Evolutionary conservation across 1,284 basidiomycete species (phyloP).

Genomic region (Irpex sp.): DNA sequence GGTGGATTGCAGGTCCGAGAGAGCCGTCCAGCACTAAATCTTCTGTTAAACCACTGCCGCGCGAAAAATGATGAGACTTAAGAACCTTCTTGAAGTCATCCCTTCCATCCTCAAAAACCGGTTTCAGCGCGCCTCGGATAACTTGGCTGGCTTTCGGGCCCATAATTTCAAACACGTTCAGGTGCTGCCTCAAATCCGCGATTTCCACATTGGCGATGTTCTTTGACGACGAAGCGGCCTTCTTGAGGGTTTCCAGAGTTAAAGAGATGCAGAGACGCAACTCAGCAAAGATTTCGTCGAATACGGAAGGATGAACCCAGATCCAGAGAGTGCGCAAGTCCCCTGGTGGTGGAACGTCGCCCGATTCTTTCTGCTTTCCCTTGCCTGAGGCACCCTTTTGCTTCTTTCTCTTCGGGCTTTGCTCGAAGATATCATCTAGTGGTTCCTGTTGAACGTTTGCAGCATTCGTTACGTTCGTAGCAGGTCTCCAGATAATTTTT

Average conservation of each 20-base stretch:
- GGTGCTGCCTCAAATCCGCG: constrained; percentile 58
- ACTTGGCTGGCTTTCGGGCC: constrained; percentile 80
- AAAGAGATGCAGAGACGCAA: constrained; percentile 47
- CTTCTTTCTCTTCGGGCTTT: no score
- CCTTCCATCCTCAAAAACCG: constrained; percentile 45
- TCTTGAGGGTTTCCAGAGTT: constrained; percentile 39
- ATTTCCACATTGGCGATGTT: constrained; percentile 50
- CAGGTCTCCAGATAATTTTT: constrained; percentile 67
- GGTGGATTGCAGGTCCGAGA: constrained; percentile 57
- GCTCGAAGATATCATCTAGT: constrained; percentile 4
- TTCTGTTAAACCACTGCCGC: not conserved
- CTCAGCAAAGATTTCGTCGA: constrained; percentile 47
- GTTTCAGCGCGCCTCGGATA: constrained; percentile 64
- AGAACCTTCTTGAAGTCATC: constrained; percentile 58
- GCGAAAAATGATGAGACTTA: not conserved
- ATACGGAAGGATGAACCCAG: constrained; percentile 71
- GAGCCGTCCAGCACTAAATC: constrained; percentile 61
- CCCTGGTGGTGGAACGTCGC: constrained; percentile 3
- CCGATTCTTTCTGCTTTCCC: constrained; percentile 15
- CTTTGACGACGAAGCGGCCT: constrained; percentile 19
- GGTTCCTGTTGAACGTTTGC: constrained; percentile 7
- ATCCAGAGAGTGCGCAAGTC: constrained; percentile 58
- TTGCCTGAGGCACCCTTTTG: constrained; percentile 9
- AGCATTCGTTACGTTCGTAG: constrained; percentile 13
- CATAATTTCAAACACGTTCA: constrained; percentile 83